A percentile compares a stretch with the other conserved stretches of the same genome.
Evolutionary conservation across 805 yeast genomes (phyloP).

Genomic region (Torulaspora maleeae): DNA sequence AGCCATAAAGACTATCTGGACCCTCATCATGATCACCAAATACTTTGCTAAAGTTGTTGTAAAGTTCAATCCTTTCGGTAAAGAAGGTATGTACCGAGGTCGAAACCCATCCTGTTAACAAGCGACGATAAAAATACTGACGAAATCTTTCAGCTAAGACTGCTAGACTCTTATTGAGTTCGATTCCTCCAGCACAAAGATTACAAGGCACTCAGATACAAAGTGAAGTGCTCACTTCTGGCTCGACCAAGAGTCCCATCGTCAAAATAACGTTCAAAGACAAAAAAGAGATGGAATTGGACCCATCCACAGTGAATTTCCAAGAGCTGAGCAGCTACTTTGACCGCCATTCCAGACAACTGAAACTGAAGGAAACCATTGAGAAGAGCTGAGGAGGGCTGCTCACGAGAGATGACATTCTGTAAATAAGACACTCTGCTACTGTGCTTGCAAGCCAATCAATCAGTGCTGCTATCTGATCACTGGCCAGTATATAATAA

Average conservation of each 20-base stretch:
- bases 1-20: background rate
- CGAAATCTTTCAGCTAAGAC: constrained; percentile 48
- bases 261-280: constrained; percentile 78
- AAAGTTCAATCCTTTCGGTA: constrained; percentile 70
- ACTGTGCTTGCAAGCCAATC: background rate
- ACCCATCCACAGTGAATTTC: constrained; percentile 55
- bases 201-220: constrained; percentile 53
- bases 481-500: background rate
- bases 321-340: constrained; percentile 61
- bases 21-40: constrained; percentile 70
- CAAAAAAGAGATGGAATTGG: constrained; percentile 61
- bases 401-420: background rate
- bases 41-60: constrained; percentile 75
- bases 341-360: constrained; percentile 76
- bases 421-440: constrained; percentile 1
- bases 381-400: constrained; percentile 31
- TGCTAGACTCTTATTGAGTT: constrained; percentile 72
- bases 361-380: constrained; percentile 71
- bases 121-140: background rate
- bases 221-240: constrained; percentile 51
- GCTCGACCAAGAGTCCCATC: constrained; percentile 48
- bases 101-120: background rate
- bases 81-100: constrained; percentile 45
- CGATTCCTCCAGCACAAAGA: constrained; percentile 73
- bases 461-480: background rate